Evolutionary conservation across 2,329 filamentous ascomycete genomes (phyloP), one percentile per base, ranked within the genome.

Genomic region (Beauveria varroae): DNA sequence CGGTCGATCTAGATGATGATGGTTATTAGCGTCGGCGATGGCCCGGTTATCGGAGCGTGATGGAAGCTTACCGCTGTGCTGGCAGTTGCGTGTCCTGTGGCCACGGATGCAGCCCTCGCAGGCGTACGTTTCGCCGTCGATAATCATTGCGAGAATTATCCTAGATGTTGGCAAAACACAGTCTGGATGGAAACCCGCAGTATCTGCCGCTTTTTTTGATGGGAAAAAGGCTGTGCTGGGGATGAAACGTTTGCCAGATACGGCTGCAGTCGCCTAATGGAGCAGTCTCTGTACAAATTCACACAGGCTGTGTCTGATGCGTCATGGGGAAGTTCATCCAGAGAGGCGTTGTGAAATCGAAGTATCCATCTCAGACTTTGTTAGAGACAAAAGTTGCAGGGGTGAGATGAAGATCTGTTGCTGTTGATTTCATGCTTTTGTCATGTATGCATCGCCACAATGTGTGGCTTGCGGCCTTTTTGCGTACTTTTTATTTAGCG

Each of bases 31-130:
- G 24, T 44, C 2, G 10, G 56, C 18, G 43, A 43, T 28, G 56
- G 34, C 34, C 22, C 22, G 30, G 3, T 28, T 18, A 20, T 58
- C 2, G 12, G 9, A 43, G 14, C 14, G 34, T 22, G 20, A 20
- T 28, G 8, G 5, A 67, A 64, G 81, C 59, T 47, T 40, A 57
- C 60, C 60, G 14, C 47, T 51, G 44, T 62, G 60, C 53, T 57
- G 60, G 47, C 60, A 62, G 54, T 20, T 62, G 53, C 60, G 60
- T 14, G 60, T 26, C n/a, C 60, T 49, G 41, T 62, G 60, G 20
- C 60, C 60, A 20, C 60, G 60, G 20, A 62, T 47, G 60, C 60
- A 62, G 53, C 53, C 40, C 30, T 57, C 60, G 60, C 60, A 62
- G 1, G 60, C 53, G 30, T 57, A 62, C 26, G 60, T 57, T 24